phyloP scores from a whole-genome alignment of 805 yeast species.

The Kodamaea jinghongensis region DNA sequence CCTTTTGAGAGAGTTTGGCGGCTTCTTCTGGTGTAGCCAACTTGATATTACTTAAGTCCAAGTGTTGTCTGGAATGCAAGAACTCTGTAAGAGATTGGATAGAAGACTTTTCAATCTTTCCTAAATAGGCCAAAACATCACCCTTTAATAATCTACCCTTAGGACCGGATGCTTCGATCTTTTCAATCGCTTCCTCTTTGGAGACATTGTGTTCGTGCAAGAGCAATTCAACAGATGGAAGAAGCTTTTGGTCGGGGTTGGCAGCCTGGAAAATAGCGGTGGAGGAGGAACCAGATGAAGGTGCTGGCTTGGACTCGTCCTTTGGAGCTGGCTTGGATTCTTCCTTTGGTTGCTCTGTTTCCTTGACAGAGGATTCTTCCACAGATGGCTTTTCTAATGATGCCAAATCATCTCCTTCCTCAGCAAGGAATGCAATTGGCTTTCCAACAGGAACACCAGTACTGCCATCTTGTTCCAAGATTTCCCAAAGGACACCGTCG shows the following conservation, averaged over 20 bases:
- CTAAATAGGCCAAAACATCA: conserved; percentile 82
- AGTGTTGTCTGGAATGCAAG: conserved; percentile 53
- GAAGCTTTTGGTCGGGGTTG: conserved; percentile 61
- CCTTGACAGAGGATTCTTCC: conserved; percentile 24
- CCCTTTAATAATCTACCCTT: conserved; percentile 86
- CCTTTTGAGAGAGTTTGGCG: conserved; percentile 13
- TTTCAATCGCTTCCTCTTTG: conserved; percentile 62
- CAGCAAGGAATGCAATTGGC: conserved; percentile 87
- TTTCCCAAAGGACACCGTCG: conserved; percentile 85
- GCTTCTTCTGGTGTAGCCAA: conserved; percentile 33
- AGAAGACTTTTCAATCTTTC: conserved; percentile 60
- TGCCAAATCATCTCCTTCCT: conserved; percentile 77
- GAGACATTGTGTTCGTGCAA: conserved; percentile 63
- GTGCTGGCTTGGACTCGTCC: conserved; percentile 5
- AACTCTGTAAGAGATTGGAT: conserved; percentile 53
- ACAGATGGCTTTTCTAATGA: conserved; percentile 58
- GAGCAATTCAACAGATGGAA: conserved; percentile 76
- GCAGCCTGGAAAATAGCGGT: conserved; percentile 41
- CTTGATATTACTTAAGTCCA: conserved; percentile 72
- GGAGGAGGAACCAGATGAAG: conserved; percentile 5
- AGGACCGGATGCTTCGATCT: conserved; percentile 85
- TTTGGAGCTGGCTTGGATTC: conserved; percentile 11
- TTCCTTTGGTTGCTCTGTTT: conserved; percentile 15
- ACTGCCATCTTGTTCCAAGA: conserved; percentile 67
- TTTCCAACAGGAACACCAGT: conserved; percentile 80